Evolutionary conservation across 2,329 filamentous ascomycete species (phyloP).

Genomic region (Dothistroma pini): DNA sequence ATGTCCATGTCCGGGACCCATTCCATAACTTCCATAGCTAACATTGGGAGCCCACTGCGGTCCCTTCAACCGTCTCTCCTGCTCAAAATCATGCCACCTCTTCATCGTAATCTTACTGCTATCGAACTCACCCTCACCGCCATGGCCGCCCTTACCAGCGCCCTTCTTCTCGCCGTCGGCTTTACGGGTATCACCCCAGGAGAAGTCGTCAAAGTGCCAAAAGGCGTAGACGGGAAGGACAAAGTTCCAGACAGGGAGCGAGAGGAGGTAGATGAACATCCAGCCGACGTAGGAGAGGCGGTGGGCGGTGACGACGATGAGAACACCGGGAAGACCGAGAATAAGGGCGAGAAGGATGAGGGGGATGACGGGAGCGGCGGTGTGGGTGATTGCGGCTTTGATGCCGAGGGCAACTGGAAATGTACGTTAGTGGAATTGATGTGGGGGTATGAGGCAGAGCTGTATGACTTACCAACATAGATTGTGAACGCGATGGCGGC

Average conservation of each 20-base stretch:
- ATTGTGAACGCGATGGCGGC: slow-evolving; percentile 96
- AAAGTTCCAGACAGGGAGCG: slow-evolving; percentile 97
- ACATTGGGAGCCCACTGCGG: slow-evolving; percentile 15
- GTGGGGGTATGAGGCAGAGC: neutral
- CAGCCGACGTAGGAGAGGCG: slow-evolving; percentile 87
- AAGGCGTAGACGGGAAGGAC: slow-evolving; percentile 89
- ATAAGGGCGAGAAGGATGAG: slow-evolving; percentile 85
- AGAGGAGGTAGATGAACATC: slow-evolving; percentile 95
- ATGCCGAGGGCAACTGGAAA: slow-evolving; percentile 76
- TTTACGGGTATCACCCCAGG: slow-evolving; percentile 97
- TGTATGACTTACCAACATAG: slow-evolving; percentile 72
- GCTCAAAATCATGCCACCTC: slow-evolving; percentile 95
- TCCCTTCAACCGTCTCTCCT: slow-evolving; percentile 40
- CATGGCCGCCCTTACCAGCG: slow-evolving; percentile 57
- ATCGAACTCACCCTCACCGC: slow-evolving; percentile 92
- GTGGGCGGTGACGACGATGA: slow-evolving; percentile 92
- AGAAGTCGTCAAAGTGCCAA: slow-evolving; percentile 99
- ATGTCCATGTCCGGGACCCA: slow-evolving; percentile 2
- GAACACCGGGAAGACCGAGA: slow-evolving; percentile 83
- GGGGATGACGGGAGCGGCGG: slow-evolving; percentile 75
- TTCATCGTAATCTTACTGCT: slow-evolving; percentile 99
- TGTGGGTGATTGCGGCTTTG: slow-evolving; percentile 55
- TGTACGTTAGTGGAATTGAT: slow-evolving; percentile 2
- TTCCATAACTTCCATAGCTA: slow-evolving; percentile 6
- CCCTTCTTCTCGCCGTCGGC: slow-evolving; percentile 88